Evolutionary conservation across 1,139 yeast genomes (phyloP).

Genomic region (Blastobotrys aristatus): DNA sequence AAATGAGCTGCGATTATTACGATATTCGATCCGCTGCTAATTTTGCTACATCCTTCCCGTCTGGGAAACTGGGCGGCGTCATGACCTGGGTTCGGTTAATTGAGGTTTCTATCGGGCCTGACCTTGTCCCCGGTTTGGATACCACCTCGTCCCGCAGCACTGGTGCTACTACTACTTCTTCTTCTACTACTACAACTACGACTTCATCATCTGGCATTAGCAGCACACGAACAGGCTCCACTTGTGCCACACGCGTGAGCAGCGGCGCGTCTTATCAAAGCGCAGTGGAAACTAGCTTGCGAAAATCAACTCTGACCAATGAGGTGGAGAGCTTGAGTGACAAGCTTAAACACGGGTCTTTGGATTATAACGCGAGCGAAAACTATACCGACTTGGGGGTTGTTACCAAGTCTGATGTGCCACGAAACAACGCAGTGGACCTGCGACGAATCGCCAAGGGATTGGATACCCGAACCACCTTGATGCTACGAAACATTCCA

Average conservation of each 20-base stretch:
- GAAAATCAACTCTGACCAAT: not conserved
- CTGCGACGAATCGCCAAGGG: constrained; percentile 38
- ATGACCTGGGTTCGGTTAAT: constrained; percentile 17
- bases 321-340: constrained; percentile 12
- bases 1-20: constrained; percentile 34
- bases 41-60: constrained; percentile 14
- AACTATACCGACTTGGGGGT: constrained; percentile 13
- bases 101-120: not conserved
- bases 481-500: constrained; percentile 50
- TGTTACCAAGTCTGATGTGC: constrained; percentile 32
- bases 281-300: not conserved
- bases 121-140: too few relatives aligned
- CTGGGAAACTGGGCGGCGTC: constrained; percentile 14
- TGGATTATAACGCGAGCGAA: constrained; percentile 14
- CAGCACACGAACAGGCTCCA: too few relatives aligned
- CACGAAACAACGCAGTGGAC: constrained; percentile 35
- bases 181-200: not conserved
- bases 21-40: constrained; percentile 35
- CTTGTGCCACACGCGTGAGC: too few relatives aligned
- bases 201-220: not conserved
- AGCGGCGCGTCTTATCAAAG: not conserved
- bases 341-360: constrained; percentile 20
- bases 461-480: constrained; percentile 42
- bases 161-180: not conserved
- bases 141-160: not conserved